phyloP scores from a whole-genome alignment of 306 rosid genomes.

The Cucurbita argyrosperma region DNA sequence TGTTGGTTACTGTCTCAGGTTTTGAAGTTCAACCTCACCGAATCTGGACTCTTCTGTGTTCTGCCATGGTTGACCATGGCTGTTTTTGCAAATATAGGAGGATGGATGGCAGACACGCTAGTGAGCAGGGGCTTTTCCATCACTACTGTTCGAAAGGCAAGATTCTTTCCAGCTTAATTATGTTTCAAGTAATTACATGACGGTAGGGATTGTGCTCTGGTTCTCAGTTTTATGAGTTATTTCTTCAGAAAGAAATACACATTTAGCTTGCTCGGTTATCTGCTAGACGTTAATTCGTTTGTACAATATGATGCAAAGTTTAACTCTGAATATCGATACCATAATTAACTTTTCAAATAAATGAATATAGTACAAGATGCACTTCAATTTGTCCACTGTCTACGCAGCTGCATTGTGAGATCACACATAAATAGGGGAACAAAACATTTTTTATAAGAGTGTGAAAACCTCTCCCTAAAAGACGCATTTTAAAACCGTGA shows the following conservation, averaged over 20 bases:
- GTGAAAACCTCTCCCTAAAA: too few species aligned
- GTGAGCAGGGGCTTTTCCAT: conserved; percentile 81
- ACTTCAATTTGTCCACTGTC: background rate
- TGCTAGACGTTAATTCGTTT: background rate
- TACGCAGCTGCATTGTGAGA: background rate
- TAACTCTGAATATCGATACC: background rate
- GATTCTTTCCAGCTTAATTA: conserved; percentile 6
- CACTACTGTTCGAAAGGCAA: conserved; percentile 81
- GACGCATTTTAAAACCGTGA: too few species aligned
- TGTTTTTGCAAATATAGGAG: conserved; percentile 85
- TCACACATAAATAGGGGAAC: too few species aligned
- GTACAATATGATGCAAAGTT: background rate
- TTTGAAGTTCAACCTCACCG: conserved; percentile 92
- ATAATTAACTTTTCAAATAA: background rate
- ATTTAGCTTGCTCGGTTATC: background rate
- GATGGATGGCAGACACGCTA: conserved; percentile 97
- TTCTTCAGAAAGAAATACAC: background rate
- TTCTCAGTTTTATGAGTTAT: background rate
- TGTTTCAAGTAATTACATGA: background rate
- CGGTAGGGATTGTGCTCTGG: background rate
- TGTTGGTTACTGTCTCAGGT: conserved; percentile 42
- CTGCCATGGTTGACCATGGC: conserved; percentile 99
- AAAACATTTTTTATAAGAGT: too few species aligned
- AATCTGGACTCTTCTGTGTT: conserved; percentile 89
- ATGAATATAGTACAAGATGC: background rate